These are phyloP conservation scores for Panicum hallii DNA, from an alignment of 202 grass and related monocot species.

Conservation along the genomic window DNA sequence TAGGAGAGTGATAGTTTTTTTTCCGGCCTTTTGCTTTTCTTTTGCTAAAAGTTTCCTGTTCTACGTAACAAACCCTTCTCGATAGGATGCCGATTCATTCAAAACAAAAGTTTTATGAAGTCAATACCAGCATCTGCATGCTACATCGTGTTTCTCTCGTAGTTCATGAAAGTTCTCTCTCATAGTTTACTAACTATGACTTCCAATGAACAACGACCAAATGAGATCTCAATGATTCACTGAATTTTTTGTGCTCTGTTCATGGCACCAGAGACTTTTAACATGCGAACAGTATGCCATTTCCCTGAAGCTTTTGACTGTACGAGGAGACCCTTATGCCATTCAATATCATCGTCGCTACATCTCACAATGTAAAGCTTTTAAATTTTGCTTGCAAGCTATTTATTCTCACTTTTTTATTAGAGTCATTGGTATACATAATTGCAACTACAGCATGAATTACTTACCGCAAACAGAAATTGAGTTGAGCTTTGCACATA, in stretches of 20 bases:
- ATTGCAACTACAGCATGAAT: background rate
- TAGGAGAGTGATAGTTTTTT: background rate
- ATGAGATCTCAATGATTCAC: background rate
- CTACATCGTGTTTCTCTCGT: background rate
- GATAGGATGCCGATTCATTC: background rate
- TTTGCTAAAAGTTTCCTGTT: background rate
- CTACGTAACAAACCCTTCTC: background rate
- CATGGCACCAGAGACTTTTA: conserved; percentile 72
- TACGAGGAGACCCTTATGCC: conserved; percentile 51
- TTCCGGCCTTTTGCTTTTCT: background rate
- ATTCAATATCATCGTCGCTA: conserved; percentile 63
- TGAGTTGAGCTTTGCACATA: too few relatives aligned
- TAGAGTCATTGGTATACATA: background rate
- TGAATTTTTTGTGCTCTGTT: conserved; percentile 4
- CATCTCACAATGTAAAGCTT: conserved; percentile 59
- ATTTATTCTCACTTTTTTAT: background rate
- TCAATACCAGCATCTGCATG: background rate
- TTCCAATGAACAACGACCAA: background rate
- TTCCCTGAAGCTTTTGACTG: conserved; percentile 50
- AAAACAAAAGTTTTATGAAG: background rate
- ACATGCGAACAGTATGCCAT: conserved; percentile 73
- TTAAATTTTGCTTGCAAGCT: conserved; percentile 4
- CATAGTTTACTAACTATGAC: background rate
- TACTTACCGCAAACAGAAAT: background rate
- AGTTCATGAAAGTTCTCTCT: background rate